These are phyloP conservation scores for Pisolithus microcarpus DNA, from an alignment of 768 basidiomycete genomes.

Conservation along the genomic window DNA sequence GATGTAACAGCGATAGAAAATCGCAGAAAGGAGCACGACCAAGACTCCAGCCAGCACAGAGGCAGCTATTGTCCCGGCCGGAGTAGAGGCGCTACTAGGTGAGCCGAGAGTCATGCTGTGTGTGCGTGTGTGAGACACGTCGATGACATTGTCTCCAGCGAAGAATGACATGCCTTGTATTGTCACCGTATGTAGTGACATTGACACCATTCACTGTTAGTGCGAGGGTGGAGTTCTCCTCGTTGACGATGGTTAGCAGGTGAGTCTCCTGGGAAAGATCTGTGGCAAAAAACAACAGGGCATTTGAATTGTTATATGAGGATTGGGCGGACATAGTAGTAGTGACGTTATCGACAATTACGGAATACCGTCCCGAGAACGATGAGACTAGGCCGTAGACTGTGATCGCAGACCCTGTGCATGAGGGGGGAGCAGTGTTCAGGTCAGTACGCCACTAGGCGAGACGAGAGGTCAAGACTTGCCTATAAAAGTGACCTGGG, in stretches of 20 bases:
- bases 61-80: constrained; percentile 60
- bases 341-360: constrained; percentile 46
- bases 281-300: constrained; percentile 58
- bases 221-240: constrained; percentile 44
- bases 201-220: constrained; percentile 45
- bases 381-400: constrained; percentile 56
- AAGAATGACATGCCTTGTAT: constrained; percentile 25
- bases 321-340: constrained; percentile 44
- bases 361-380: constrained; percentile 50
- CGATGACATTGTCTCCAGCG: background rate
- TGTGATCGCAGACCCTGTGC: constrained; percentile 52
- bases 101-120: constrained; percentile 15
- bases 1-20: constrained; percentile 39
- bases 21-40: constrained; percentile 38
- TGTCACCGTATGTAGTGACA: constrained; percentile 32
- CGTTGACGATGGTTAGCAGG: constrained; percentile 48
- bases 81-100: constrained; percentile 19
- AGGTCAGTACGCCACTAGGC: too few relatives aligned
- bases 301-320: constrained; percentile 42
- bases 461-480: constrained; percentile 12
- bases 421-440: constrained; percentile 2
- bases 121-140: background rate
- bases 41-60: constrained; percentile 52
- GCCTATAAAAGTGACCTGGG: constrained; percentile 41
- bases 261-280: constrained; percentile 52